Evolutionary conservation across 1,284 basidiomycete genomes (phyloP).

Genomic region (Ustilago bromivora): DNA sequence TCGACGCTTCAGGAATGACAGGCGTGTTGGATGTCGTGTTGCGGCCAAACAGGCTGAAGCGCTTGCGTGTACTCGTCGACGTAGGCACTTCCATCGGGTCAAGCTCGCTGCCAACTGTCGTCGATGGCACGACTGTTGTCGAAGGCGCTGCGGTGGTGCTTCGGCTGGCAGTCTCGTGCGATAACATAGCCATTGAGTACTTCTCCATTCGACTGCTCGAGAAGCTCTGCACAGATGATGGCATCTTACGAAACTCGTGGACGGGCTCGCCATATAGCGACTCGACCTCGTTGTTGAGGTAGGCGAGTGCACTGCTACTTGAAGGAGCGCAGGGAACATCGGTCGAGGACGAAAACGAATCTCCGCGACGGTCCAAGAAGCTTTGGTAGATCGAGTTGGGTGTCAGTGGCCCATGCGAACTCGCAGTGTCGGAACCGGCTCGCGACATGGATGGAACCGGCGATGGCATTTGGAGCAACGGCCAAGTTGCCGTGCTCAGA

Average conservation of each 20-base stretch:
- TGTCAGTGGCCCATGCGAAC: constrained; percentile 47
- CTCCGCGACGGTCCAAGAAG: constrained; percentile 45
- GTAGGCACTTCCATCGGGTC: neutral
- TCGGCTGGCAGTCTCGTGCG: constrained; percentile 9
- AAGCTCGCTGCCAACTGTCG: constrained; percentile 5
- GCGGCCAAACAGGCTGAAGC: constrained; percentile 38
- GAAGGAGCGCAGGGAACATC: constrained; percentile 18
- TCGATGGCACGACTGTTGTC: neutral
- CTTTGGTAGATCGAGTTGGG: constrained; percentile 46
- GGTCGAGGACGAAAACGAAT: constrained; percentile 39
- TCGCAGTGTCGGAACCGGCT: constrained; percentile 44
- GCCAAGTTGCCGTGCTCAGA: constrained; percentile 23
- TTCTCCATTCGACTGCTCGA: constrained; percentile 31
- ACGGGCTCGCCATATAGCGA: constrained; percentile 23
- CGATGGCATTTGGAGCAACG: constrained; percentile 39
- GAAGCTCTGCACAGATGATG: constrained; percentile 15
- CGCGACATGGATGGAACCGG: constrained; percentile 46
- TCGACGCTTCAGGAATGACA: constrained; percentile 10
- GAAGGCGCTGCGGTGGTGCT: neutral
- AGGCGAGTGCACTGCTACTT: constrained; percentile 21
- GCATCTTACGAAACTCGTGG: constrained; percentile 14
- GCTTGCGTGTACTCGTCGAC: constrained; percentile 18
- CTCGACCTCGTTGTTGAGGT: constrained; percentile 25
- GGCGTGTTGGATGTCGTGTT: constrained; percentile 25
- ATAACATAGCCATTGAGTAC: neutral